Percentiles rank a stretch among this genome's conserved stretches.
Conservation (phyloP, 2,329 filamentous ascomycete species). For the Oidium heveae region DNA sequence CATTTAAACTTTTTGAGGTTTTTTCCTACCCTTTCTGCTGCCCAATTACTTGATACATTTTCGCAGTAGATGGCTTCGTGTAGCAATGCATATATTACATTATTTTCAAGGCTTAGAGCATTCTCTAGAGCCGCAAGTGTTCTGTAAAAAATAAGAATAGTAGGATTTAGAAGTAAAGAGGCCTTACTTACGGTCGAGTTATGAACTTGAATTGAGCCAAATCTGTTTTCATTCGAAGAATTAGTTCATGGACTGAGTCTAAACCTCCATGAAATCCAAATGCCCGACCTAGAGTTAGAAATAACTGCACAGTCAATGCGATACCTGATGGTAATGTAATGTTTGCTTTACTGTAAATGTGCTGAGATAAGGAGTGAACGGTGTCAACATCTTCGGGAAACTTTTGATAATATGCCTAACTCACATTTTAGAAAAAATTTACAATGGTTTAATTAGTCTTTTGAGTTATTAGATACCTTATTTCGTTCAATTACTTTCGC, state of each 20-base stretch:
- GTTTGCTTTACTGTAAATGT: conserved; percentile 32
- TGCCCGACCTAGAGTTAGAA: conserved; percentile 51
- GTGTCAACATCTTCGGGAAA: conserved; percentile 54
- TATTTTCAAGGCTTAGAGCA: conserved; percentile 43
- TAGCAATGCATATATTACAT: conserved; percentile 61
- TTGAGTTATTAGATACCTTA: conserved; percentile 3
- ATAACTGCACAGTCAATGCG: conserved; percentile 41
- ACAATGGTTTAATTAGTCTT: not conserved
- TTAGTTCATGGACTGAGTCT: conserved; percentile 45
- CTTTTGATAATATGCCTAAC: conserved; percentile 44
- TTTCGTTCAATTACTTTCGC: conserved; percentile 47
- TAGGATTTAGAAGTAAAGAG: not conserved
- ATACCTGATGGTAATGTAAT: conserved; percentile 49
- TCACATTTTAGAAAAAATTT: not conserved
- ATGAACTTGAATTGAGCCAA: conserved; percentile 53
- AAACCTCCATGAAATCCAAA: conserved; percentile 63
- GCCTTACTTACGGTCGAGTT: conserved; percentile 26
- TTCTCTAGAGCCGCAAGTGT: conserved; percentile 45
- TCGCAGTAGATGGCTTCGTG: conserved; percentile 79
- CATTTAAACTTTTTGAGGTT: conserved; percentile 20
- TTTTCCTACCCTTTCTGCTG: conserved; percentile 38
- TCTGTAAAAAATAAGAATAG: not conserved
- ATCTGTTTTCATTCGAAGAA: conserved; percentile 47
- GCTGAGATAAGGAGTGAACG: conserved; percentile 38
- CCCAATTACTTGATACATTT: conserved; percentile 43